phyloP scores from a whole-genome alignment of 495 filamentous ascomycete species.

The Rhizodiscina lignyota region DNA sequence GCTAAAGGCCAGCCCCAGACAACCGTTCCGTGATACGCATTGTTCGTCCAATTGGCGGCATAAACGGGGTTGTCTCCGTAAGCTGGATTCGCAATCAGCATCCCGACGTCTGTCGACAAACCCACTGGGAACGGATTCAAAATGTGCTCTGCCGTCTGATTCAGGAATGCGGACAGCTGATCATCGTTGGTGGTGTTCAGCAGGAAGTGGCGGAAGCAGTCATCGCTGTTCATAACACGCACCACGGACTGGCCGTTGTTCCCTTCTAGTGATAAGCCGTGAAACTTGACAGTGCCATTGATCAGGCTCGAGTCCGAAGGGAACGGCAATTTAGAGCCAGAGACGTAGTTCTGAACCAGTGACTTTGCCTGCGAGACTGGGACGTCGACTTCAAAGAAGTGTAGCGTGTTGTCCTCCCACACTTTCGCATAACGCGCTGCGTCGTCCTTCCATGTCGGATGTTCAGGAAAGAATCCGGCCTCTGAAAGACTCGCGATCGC shows the following conservation, averaged over 20 bases:
- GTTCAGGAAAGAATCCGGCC: conserved; percentile 31
- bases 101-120: conserved; percentile 35
- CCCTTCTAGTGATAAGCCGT: conserved; percentile 39
- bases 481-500: conserved; percentile 35
- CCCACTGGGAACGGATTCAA: conserved; percentile 40
- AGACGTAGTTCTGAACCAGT: conserved; percentile 31
- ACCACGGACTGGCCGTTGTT: conserved; percentile 33
- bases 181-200: conserved; percentile 41
- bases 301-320: conserved; percentile 26
- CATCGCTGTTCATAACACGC: conserved; percentile 45
- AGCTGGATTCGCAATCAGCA: conserved; percentile 46
- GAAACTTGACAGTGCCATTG: conserved; percentile 30
- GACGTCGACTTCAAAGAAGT: conserved; percentile 35
- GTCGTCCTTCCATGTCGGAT: conserved; percentile 28
- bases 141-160: conserved; percentile 37
- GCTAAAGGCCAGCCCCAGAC: conserved; percentile 50
- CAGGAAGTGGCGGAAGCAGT: conserved; percentile 45
- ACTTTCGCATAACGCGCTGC: conserved; percentile 36
- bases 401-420: conserved; percentile 46
- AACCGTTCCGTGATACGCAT: conserved; percentile 48
- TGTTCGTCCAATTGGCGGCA: conserved; percentile 34
- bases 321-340: conserved; percentile 23
- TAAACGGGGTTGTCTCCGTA: conserved; percentile 30
- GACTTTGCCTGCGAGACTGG: conserved; percentile 26
- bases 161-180: conserved; percentile 38